phyloP scores from a whole-genome alignment of 2,329 filamentous ascomycete species.

The Neocatenulostroma microsporum region DNA sequence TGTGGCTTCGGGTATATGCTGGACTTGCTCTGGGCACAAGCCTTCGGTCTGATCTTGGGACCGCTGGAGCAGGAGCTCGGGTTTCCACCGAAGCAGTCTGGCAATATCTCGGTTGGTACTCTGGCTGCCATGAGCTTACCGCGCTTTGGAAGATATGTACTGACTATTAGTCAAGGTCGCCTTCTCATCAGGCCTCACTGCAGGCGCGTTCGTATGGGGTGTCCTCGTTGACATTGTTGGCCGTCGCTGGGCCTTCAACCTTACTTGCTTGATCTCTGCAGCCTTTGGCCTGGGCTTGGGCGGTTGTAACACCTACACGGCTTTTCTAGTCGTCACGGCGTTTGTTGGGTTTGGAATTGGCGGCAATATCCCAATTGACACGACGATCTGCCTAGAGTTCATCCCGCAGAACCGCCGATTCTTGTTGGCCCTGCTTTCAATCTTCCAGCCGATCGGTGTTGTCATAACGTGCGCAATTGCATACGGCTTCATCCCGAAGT shows the following conservation, averaged over 20 bases:
- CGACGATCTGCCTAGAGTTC: constrained; percentile 50
- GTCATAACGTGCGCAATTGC: constrained; percentile 45
- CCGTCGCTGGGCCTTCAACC: constrained; percentile 51
- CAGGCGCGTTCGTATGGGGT: constrained; percentile 51
- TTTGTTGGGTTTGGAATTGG: constrained; percentile 46
- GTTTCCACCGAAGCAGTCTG: constrained; percentile 37
- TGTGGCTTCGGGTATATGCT: constrained; percentile 51
- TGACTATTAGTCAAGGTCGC: constrained; percentile 26
- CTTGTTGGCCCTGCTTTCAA: constrained; percentile 45
- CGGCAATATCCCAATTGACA: constrained; percentile 51
- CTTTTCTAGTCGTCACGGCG: constrained; percentile 47
- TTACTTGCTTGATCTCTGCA: constrained; percentile 49
- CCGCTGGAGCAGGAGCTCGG: constrained; percentile 51
- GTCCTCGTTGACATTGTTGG: constrained; percentile 48
- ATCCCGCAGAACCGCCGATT: constrained; percentile 47
- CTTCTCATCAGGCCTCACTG: constrained; percentile 49
- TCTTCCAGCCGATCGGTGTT: constrained; percentile 51
- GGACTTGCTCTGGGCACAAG: constrained; percentile 52
- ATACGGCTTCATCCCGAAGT: constrained; percentile 47
- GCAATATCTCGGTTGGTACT: constrained; percentile 42
- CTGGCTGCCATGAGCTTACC: constrained; percentile 5
- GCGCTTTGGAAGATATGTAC: constrained; percentile 1
- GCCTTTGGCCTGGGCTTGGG: constrained; percentile 48
- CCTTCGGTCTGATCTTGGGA: constrained; percentile 48
- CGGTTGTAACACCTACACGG: constrained; percentile 42